These are phyloP conservation scores for Emiliania huxleyi DNA, from an alignment of 78 protist genomes.

Conservation along the genomic window DNA sequence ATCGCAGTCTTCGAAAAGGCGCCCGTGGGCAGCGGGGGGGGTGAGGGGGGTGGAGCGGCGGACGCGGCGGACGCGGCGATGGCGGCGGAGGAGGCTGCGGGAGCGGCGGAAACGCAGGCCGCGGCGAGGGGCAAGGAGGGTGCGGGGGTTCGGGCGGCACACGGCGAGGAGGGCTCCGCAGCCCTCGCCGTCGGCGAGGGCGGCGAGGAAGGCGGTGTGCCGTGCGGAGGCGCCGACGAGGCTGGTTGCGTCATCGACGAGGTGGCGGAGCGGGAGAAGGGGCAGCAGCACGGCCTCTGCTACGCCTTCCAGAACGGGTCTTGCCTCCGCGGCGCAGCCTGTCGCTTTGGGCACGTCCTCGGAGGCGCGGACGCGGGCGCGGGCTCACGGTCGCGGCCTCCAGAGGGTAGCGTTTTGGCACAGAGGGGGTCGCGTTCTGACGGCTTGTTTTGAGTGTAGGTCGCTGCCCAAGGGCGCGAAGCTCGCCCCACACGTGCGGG, in stretches of 20 bases:
- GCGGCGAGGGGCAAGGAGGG: neutral
- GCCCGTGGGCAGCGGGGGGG: neutral
- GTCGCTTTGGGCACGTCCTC: neutral
- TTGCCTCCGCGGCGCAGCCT: neutral
- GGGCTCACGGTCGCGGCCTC: neutral
- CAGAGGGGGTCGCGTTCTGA: no score
- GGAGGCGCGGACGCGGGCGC: neutral
- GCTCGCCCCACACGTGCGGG: neutral
- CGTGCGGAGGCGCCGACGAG: neutral
- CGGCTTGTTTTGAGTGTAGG: no score
- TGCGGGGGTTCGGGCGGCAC: no score
- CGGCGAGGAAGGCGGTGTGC: no score
- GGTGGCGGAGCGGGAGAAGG: neutral
- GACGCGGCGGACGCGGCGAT: neutral
- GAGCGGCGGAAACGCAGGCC: neutral
- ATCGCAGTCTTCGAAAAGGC: slow-evolving; percentile 45
- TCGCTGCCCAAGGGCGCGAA: neutral
- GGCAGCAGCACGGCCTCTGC: neutral
- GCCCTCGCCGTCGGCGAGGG: no score
- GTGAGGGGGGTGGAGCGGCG: neutral
- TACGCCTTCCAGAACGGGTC: neutral
- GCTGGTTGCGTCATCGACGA: neutral
- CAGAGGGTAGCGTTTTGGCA: no score
- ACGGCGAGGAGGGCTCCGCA: no score
- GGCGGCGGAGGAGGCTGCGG: neutral